Evolutionary conservation across 1,139 yeast species (phyloP), one percentile per base, ranked within the genome.

Genomic region (Zygoascus sp.): DNA sequence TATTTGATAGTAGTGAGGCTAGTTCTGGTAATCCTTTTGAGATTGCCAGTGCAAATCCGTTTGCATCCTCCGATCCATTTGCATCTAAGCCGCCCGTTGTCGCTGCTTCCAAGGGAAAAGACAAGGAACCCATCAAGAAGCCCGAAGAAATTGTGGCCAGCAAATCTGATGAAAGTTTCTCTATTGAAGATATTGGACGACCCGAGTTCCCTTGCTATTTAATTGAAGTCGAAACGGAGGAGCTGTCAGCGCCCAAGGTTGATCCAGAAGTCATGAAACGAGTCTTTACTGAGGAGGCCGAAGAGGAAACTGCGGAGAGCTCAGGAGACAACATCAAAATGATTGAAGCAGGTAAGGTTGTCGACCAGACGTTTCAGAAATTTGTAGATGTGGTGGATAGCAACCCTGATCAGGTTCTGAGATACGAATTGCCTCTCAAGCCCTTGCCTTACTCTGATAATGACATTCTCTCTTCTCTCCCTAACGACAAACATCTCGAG

Each of bases 401-500:
- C 59, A 92, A 92, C 61, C 92, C 97, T 3, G 74, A 76, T 1
- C 98, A 92, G 65, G 86, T 92, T 2, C 72, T 92, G 40, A 75
- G 98, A 49, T 90, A 90, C 64, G 87, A 88, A 46, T 55, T 63
- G 3, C 55, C 61, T 13, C 81, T 41, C 81, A 81, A 69, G 40
- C 96, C 97, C 5, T 67, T 90, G 30, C 66, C 85, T 21, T 89
- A 85, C 64, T 77, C 83, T 32, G 79, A 85, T 0, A 75, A 74
- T 46, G 89, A 82, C 51, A 66, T 70, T 44, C 56, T 62, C 13
- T 72, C 75, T 0, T 77, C 67, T 56, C 79, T 83, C 55, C 90
- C 92, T 1, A 32, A 45, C 13, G 52, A 57, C 6, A 75, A 95
- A 53, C 76, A 75, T 19, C 85, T 88, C 58, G 98, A 92, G 64